Base-by-base conservation (phyloP, 148 eudicot genomes). In the Rhododendron williamsianum region DNA sequence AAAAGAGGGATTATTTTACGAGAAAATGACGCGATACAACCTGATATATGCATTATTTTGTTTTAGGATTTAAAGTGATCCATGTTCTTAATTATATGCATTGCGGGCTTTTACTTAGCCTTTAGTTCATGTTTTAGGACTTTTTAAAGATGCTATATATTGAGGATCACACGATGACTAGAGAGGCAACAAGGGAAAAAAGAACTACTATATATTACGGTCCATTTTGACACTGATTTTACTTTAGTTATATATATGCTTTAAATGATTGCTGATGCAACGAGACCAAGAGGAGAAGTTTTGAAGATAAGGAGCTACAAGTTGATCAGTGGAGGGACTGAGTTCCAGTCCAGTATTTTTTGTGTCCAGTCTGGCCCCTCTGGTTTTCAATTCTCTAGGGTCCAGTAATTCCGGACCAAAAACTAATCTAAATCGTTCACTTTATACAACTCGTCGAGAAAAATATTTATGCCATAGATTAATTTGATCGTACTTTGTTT, bases 51-150 rank as follows among this genome's bases (percentile, higher is more conserved):
- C 85, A 83, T 5, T 48, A 51, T 27, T 83, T 83, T 73, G 79
- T 71, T 83, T 1, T 33, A 15, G 11, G 18, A 3, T 48, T 83
- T 51, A 71, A 83, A 83, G 85, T 25, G 23, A 84, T 21, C 86
- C 35, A n/a, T 65, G 13, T 65, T 25, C 9, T 65, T 8, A n/a
- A n/a, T n/a, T n/a, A 9, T 19, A 0, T 65, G 71, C 65, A 54
- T 58, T 58, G 21, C 19, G 6, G 65, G 23, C n/a, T 58, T 58
- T 58, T 19, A 58, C n/a, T 25, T 67, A 3, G 15, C 35, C 73
- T 67, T n/a, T 65, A 65, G 12, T n/a, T 67, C 35, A 65, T 67
- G 35, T 67, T 27, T 27, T 67, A 67, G 73, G 33, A 25, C 18
- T 67, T 27, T 67, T 25, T 67, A 67, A 67, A 25, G 73, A 67